These are phyloP conservation scores for Fusarium sulawesiense DNA, from an alignment of 2,329 filamentous ascomycete genomes.

Conservation along the genomic window DNA sequence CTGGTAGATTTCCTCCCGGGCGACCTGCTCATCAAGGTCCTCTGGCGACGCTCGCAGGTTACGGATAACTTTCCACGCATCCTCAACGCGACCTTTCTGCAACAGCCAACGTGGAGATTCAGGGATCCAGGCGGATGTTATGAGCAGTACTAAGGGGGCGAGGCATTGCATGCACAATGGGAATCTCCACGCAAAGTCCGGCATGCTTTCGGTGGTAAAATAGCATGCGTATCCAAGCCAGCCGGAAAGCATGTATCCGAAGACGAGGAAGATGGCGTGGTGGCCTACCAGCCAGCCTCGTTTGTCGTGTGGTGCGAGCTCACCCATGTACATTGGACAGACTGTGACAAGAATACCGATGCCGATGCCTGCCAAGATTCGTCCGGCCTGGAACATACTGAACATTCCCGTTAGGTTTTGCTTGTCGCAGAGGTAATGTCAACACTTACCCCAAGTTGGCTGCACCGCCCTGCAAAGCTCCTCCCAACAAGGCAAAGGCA, in stretches of 20 bases:
- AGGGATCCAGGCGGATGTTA: conserved; percentile 52
- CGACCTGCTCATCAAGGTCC: conserved; percentile 55
- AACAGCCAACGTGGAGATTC: conserved; percentile 62
- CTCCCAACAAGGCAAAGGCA: conserved; percentile 57
- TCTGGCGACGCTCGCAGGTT: conserved; percentile 46
- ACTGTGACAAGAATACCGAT: conserved; percentile 53
- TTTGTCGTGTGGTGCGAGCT: conserved; percentile 52
- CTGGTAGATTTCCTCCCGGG: conserved; percentile 60
- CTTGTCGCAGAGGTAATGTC: too few species aligned
- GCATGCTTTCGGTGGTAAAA: conserved; percentile 41
- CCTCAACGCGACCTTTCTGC: conserved; percentile 56
- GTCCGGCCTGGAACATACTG: conserved; percentile 54
- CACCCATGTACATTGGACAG: conserved; percentile 51
- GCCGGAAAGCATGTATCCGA: conserved; percentile 57
- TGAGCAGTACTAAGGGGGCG: conserved; percentile 51
- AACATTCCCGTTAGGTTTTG: too few species aligned
- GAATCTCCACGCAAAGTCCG: conserved; percentile 55
- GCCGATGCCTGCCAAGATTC: conserved; percentile 58
- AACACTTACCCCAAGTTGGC: conserved; percentile 53
- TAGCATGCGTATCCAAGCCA: conserved; percentile 53
- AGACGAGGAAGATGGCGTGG: conserved; percentile 58
- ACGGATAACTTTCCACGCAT: conserved; percentile 57
- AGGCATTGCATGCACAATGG: conserved; percentile 56
- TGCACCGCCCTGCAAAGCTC: conserved; percentile 59
- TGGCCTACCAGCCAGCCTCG: conserved; percentile 63